A percentile compares a stretch with the other conserved stretches of the same genome.
Evolutionary conservation across 2,329 filamentous ascomycete species (phyloP).

Genomic region (Penicillium digitatum): DNA sequence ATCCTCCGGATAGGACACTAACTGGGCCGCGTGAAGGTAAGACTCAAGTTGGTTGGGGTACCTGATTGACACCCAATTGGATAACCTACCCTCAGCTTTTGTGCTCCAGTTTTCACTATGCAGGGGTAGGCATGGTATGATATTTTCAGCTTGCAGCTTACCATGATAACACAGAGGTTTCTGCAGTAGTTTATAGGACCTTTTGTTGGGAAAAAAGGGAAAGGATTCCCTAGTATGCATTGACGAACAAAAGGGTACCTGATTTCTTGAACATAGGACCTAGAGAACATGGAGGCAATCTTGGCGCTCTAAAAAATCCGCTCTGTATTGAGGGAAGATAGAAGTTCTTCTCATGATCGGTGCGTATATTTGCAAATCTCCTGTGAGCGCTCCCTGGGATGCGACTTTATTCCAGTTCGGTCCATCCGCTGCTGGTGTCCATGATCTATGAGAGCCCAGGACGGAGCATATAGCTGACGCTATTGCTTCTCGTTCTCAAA

Average conservation of each 20-base stretch:
- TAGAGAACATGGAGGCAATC: too few relatives aligned
- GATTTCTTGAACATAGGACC: too few relatives aligned
- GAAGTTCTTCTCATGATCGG: too few relatives aligned
- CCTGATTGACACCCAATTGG: background rate
- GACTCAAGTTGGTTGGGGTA: background rate
- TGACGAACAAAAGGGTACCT: background rate
- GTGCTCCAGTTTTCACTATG: background rate
- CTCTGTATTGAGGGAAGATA: too few relatives aligned
- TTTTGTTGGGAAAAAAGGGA: background rate
- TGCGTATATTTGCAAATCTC: too few relatives aligned
- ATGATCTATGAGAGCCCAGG: too few relatives aligned
- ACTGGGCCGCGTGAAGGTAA: constrained; percentile 32
- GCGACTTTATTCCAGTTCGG: too few relatives aligned
- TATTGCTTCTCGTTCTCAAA: too few relatives aligned
- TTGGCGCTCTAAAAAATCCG: too few relatives aligned
- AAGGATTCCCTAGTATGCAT: background rate
- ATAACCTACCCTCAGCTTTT: background rate
- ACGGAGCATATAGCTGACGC: too few relatives aligned
- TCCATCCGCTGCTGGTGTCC: too few relatives aligned
- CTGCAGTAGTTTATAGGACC: background rate
- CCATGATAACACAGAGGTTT: background rate
- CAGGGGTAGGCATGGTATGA: background rate
- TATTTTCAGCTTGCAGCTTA: background rate
- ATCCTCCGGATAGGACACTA: constrained; percentile 50
- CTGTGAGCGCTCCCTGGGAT: too few relatives aligned